Evolutionary conservation across 2,329 filamentous ascomycete species (phyloP), one percentile per base, ranked within the genome.

Genomic region (Fusarium phyllophilum): DNA sequence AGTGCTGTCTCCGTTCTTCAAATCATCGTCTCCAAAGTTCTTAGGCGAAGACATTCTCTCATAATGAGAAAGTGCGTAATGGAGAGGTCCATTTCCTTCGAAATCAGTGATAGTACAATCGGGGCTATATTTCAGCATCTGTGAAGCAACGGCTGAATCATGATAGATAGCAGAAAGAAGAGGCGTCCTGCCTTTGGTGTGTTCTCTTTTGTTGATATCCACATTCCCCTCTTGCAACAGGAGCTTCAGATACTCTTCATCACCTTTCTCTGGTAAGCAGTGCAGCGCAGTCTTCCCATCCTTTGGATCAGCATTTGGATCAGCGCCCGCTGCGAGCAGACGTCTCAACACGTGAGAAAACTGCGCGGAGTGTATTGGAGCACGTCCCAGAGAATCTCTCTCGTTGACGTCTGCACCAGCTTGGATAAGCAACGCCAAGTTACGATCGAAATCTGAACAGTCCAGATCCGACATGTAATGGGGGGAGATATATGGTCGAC

Each of bases 331-430:
- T 39, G 76, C 71, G 5, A 80, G 61, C 2, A 81, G 68, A 1
- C 72, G 26, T 20, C 52, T 68, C 12, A 68, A 48, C 29, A 73
- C 41, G 10, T 62, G 45, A 13, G 67, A 51, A 4, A 64, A 65
- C 7, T 29, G 8, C 1, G 76, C 66, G 4, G 41, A 46, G 33
- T 79, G 78, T n/a, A 80, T 59, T 2, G 70, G 58, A 20, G 75
- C 69, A 22, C 36, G n/a, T 10, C 73, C 75, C 54, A 62, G 12
- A 45, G 41, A 31, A 56, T 67, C 48, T 29, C 72, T 70, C 45
- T 68, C 62, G 29, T 78, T 66, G 18, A 79, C 49, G 18, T 80
- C 66, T 5, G 66, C 66, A 12, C 78, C 78, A 26, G 77, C 77
- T 38, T 74, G 34, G 18, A 78, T 24, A 18, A 81, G 56, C 8